Percentiles rank a stretch among this genome's conserved stretches.
Conservation (phyloP, 768 basidiomycete genomes). For the Lactarius tabidus region DNA sequence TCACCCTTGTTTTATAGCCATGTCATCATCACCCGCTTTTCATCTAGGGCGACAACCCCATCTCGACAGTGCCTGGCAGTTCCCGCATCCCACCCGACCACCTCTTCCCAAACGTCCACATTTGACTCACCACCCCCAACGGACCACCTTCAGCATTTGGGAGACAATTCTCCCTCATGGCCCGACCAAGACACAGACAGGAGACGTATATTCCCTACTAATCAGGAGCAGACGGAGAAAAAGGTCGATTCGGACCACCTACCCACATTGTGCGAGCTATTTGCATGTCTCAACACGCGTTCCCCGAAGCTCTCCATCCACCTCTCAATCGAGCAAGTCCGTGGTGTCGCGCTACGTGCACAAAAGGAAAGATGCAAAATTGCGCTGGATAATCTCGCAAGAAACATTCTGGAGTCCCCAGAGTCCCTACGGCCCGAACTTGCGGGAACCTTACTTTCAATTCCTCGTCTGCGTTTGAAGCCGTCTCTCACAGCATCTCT, state of each 20-base stretch:
- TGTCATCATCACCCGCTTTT: constrained; percentile 12
- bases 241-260: background rate
- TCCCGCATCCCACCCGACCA: background rate
- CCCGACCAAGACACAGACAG: background rate
- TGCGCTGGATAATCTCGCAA: constrained; percentile 38
- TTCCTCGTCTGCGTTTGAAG: constrained; percentile 1
- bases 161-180: background rate
- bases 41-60: constrained; percentile 9
- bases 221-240: constrained; percentile 8
- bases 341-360: constrained; percentile 33
- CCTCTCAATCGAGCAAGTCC: constrained; percentile 29
- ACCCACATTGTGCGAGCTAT: background rate
- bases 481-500: constrained; percentile 15
- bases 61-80: constrained; percentile 9
- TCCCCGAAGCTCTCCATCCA: constrained; percentile 14
- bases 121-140: background rate
- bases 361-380: constrained; percentile 31
- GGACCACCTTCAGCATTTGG: background rate
- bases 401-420: constrained; percentile 38
- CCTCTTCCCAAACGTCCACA: background rate
- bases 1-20: constrained; percentile 25
- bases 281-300: constrained; percentile 1
- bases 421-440: constrained; percentile 6
- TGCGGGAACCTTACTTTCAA: constrained; percentile 14
- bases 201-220: background rate